phyloP scores from a whole-genome alignment of 1,284 basidiomycete genomes.

The Moniliophthora roreri region DNA sequence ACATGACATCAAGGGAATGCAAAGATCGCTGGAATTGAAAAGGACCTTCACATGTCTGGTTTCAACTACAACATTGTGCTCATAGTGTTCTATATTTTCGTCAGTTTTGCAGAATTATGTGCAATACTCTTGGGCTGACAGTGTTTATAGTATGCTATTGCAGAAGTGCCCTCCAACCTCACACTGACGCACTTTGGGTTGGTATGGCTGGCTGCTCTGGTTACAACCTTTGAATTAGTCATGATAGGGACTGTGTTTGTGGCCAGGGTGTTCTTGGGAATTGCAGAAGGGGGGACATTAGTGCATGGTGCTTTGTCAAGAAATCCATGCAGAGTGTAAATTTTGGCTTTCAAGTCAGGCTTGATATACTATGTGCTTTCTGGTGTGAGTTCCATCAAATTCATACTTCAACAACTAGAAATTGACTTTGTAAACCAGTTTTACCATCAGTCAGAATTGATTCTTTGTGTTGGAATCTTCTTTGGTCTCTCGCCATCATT shows the following conservation, averaged over 20 bases:
- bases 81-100: constrained; percentile 40
- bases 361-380: constrained; percentile 40
- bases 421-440: constrained; percentile 25
- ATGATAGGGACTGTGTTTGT: constrained; percentile 47
- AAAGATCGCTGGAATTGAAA: constrained; percentile 44
- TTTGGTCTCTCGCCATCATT: constrained; percentile 40
- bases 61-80: constrained; percentile 43
- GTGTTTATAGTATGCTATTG: constrained; percentile 33
- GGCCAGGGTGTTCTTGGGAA: constrained; percentile 42
- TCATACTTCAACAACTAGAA: background rate
- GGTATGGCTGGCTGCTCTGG: constrained; percentile 36
- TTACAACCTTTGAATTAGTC: constrained; percentile 36
- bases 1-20: constrained; percentile 39
- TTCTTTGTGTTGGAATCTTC: constrained; percentile 44
- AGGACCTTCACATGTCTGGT: constrained; percentile 41
- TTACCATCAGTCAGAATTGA: constrained; percentile 42
- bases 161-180: constrained; percentile 46
- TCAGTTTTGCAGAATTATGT: constrained; percentile 36
- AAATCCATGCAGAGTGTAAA: background rate
- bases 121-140: constrained; percentile 28
- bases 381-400: constrained; percentile 28
- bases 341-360: constrained; percentile 30
- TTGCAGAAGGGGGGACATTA: constrained; percentile 49
- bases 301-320: constrained; percentile 21
- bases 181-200: constrained; percentile 41